A percentile compares a stretch with the other conserved stretches of the same genome.
These are phyloP conservation scores for Zygotorulaspora florentina DNA, from an alignment of 805 yeast species.

Conservation along the genomic window DNA sequence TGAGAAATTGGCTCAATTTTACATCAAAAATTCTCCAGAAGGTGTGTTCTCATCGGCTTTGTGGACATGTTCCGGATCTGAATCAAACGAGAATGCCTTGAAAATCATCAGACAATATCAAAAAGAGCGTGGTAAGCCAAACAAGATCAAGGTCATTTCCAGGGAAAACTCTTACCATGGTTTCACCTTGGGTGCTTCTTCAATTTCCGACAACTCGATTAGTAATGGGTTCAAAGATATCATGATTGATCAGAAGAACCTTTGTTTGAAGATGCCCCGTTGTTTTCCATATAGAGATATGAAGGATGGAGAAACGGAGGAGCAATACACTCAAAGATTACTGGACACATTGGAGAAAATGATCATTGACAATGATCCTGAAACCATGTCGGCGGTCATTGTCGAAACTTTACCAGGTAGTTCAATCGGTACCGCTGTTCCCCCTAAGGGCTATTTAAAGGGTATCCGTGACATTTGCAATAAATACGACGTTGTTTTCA, in stretches of 20 bases:
- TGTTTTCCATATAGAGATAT: slow-evolving; percentile 34
- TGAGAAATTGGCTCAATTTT: slow-evolving; percentile 41
- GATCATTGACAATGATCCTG: slow-evolving; percentile 41
- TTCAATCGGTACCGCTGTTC: slow-evolving; percentile 43
- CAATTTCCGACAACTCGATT: slow-evolving; percentile 38
- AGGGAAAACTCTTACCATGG: slow-evolving; percentile 47
- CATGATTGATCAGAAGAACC: slow-evolving; percentile 21
- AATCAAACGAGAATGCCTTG: slow-evolving; percentile 61
- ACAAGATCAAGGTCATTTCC: slow-evolving; percentile 40
- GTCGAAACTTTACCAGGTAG: slow-evolving; percentile 47
- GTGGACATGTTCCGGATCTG: slow-evolving; percentile 61
- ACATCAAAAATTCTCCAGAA: slow-evolving; percentile 38
- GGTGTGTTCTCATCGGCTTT: slow-evolving; percentile 39
- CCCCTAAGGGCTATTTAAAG: slow-evolving; percentile 44
- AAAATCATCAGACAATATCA: slow-evolving; percentile 50
- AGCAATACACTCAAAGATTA: slow-evolving; percentile 38
- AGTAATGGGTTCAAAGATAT: slow-evolving; percentile 32
- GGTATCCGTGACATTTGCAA: slow-evolving; percentile 46
- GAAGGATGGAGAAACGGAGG: slow-evolving; percentile 36
- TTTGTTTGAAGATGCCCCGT: slow-evolving; percentile 28
- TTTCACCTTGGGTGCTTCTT: slow-evolving; percentile 43
- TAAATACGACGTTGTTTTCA: slow-evolving; percentile 47
- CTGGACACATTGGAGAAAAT: slow-evolving; percentile 40
- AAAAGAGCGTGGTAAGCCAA: slow-evolving; percentile 40
- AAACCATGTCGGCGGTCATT: slow-evolving; percentile 40